Conservation (phyloP, 331 rosid genomes). For the Arachis monticola region DNA sequence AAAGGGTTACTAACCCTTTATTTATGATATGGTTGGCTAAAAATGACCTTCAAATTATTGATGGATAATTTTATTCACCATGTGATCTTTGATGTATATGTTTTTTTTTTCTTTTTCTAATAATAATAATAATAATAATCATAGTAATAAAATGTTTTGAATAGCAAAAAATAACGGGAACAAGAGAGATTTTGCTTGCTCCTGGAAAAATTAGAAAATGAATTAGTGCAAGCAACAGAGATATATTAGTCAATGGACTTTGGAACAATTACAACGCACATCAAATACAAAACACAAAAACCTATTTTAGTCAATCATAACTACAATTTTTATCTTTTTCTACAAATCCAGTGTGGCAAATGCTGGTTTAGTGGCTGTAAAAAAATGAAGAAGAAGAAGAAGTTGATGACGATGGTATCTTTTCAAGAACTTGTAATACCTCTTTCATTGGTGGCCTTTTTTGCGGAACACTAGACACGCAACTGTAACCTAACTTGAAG, state of each 20-base stretch:
- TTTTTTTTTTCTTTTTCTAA: too few species aligned
- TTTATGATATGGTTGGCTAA: too few species aligned
- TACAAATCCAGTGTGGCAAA: constrained; percentile 48
- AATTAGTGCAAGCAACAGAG: constrained; percentile 42
- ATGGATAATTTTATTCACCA: too few species aligned
- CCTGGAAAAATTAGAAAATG: constrained; percentile 46
- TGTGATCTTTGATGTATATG: too few species aligned
- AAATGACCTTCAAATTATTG: too few species aligned
- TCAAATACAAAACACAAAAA: constrained; percentile 30
- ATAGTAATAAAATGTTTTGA: too few species aligned
- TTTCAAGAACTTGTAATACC: constrained; percentile 75
- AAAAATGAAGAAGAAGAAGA: constrained; percentile 50
- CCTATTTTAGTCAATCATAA: constrained; percentile 53
- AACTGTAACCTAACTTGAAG: constrained; percentile 83
- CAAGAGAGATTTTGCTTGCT: neutral
- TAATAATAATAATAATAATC: too few species aligned
- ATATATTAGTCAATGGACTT: constrained; percentile 38
- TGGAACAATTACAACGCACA: constrained; percentile 40
- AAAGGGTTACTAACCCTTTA: too few species aligned
- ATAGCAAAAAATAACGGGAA: too few species aligned
- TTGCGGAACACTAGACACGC: constrained; percentile 75
- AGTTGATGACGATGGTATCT: constrained; percentile 57
- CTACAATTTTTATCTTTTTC: constrained; percentile 48
- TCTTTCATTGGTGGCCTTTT: constrained; percentile 97
- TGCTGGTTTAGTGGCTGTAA: constrained; percentile 52